Base-by-base conservation (phyloP, 352 stramenopile species). In the Peronospora tabacina region DNA sequence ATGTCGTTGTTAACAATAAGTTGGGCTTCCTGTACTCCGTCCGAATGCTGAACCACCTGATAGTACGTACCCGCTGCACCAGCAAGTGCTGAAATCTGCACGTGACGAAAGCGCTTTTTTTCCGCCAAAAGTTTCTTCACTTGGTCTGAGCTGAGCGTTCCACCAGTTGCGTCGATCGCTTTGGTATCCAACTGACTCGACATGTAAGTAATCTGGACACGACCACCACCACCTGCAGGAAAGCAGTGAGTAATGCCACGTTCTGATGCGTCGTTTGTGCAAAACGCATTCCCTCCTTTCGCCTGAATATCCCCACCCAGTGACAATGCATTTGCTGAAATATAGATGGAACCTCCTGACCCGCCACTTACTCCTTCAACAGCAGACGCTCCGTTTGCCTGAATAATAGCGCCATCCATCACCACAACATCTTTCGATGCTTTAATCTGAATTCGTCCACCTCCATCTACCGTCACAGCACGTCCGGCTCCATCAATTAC, bases 371-470 rank as follows among this genome's bases (percentile, higher is more conserved):
- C 54, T 16, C 66, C 70, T 2, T 69, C 58, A 9, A 70, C 24
- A 3, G 70, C 66, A 20, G 59, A 49, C 3, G 55, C 70, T 33
- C 77, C 77, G 8, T 85, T 82, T 12, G 77, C 74, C 17, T 61
- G 30, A 53, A 88, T 78, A 10, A 26, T 47, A 9, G 74, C 74
- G 13, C 48, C 55, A 30, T 61, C 30, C 77, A 88, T 85, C 20
- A 88, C 47, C 34, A 88, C 74, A 0, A 88, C 59, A 46, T 88
- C 74, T 44, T 77, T 78, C 8, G 77, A 85, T 1, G 77, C 74
- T 39, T 58, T 67, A 19, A 88, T 74, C 29, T 78, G 71, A n/a
- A 88, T 72, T 33, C 77, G 61, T 5, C 76, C 76, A 10, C 77
- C 77, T 33, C 70, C 76, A 24, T 61, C 51, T 7, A 76, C 58